Base-by-base conservation (phyloP, 805 yeast species). In the Teunomyces stri region DNA sequence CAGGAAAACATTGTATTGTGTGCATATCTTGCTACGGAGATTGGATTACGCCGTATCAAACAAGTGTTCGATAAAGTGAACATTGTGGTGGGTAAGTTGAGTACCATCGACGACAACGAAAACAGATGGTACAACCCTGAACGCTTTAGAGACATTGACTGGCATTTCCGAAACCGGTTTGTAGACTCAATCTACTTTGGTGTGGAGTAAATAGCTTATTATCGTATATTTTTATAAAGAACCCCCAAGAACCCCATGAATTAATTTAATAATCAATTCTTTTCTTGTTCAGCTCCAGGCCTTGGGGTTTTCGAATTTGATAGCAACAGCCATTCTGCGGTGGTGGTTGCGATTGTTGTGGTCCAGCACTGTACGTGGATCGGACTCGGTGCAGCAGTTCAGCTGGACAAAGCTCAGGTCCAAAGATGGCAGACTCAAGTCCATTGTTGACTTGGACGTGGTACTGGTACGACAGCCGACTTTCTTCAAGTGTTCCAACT, bases 171-270 rank as follows among this genome's bases (percentile, higher is more conserved):
- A 49, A 75, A 73, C 47, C 74, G 96, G 47, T 89, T 84, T 59
- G 74, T 90, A 22, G 97, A 89, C 64, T 68, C 84, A 9, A 74
- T 78, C 48, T 90, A 90, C 62, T 90, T 85, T 64, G 96, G 97
- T 5, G 82, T 90, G 4, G 61, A 59, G 21, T 66, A 9, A 25
- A 22, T 16, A 55, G 25, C 18, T n/a, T n/a, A 11, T 27, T 15
- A 42, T 16, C 21, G 39, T 42, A 11, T 15, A 35, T 35, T 25
- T 25, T 35, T n/a, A 37, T 37, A 37, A 16, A 20, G n/a, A 12
- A 9, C 16, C 21, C n/a, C 7, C n/a, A 6, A 7, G 20, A 12
- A 44, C 7, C 3, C 20, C 20, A 18, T 18, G 20, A 18, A 18
- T 18, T 18, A 18, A 18, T 18, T 18, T 18, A 18, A 18, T 18